phyloP scores from a whole-genome alignment of 148 eudicot genomes.

The Fagopyrum tataricum region DNA sequence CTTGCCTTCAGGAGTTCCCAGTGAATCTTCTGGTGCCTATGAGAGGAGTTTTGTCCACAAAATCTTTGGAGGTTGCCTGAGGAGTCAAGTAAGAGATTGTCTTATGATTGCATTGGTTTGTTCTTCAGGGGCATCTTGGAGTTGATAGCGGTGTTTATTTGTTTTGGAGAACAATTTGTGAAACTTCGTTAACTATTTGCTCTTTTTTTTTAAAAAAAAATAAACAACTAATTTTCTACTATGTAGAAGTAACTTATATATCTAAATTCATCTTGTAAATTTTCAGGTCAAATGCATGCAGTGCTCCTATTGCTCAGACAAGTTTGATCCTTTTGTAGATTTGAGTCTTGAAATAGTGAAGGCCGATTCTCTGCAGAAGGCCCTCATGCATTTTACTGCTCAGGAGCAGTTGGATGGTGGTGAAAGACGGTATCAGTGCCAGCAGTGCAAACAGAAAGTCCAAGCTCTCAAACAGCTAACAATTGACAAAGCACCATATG shows the following conservation, averaged over 20 bases:
- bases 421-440: slow-evolving; percentile 76
- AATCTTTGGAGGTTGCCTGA: slow-evolving; percentile 88
- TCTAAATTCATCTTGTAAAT: slow-evolving; percentile 1
- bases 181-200: background rate
- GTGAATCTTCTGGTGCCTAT: slow-evolving; percentile 86
- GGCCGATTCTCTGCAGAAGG: slow-evolving; percentile 68
- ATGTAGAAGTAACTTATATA: background rate
- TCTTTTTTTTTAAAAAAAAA: background rate
- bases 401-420: slow-evolving; percentile 88
- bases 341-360: slow-evolving; percentile 81
- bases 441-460: slow-evolving; percentile 85
- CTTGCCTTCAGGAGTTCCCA: slow-evolving; percentile 81
- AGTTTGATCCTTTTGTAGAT: slow-evolving; percentile 87
- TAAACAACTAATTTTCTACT: background rate
- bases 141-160: background rate
- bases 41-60: slow-evolving; percentile 88
- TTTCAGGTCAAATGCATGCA: slow-evolving; percentile 84
- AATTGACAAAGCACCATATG: slow-evolving; percentile 71
- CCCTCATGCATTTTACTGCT: slow-evolving; percentile 71
- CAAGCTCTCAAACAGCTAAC: slow-evolving; percentile 86
- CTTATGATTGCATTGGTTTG: slow-evolving; percentile 11
- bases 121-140: background rate
- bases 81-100: slow-evolving; percentile 59
- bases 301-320: slow-evolving; percentile 73
- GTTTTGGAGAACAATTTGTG: background rate